A percentile compares a stretch with the other conserved stretches of the same genome.
Evolutionary conservation across 495 filamentous ascomycete species (phyloP).

Genomic region (Oidiodendron maius): DNA sequence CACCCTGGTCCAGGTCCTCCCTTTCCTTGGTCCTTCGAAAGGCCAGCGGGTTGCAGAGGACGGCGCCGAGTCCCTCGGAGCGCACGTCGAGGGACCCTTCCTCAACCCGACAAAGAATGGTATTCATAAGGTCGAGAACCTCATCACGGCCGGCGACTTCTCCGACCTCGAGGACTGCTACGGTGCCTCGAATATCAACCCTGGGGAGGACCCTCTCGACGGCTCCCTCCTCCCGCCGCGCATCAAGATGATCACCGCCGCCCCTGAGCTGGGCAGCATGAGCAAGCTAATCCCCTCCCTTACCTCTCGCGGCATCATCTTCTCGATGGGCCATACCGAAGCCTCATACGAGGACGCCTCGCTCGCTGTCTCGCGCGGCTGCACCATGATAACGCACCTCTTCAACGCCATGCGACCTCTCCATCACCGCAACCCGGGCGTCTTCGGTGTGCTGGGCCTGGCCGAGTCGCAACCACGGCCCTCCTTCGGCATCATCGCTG

Average conservation of each 20-base stretch:
- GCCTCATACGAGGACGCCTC: slow-evolving; percentile 71
- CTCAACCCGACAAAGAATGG: slow-evolving; percentile 65
- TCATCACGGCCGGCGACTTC: slow-evolving; percentile 48
- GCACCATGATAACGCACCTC: slow-evolving; percentile 80
- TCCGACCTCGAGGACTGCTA: slow-evolving; percentile 62
- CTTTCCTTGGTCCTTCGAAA: slow-evolving; percentile 65
- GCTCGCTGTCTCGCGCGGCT: slow-evolving; percentile 58
- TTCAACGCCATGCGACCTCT: slow-evolving; percentile 89
- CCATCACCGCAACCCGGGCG: slow-evolving; percentile 77
- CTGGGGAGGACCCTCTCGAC: slow-evolving; percentile 11
- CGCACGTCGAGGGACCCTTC: slow-evolving; percentile 83
- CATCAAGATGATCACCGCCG: slow-evolving; percentile 73
- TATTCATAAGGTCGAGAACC: slow-evolving; percentile 62
- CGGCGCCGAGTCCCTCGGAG: slow-evolving; percentile 76
- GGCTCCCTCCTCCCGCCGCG: slow-evolving; percentile 20
- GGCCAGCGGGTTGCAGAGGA: slow-evolving; percentile 41
- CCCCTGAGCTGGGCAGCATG: slow-evolving; percentile 68
- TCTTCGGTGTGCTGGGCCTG: slow-evolving; percentile 66
- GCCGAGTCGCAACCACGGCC: slow-evolving; percentile 41
- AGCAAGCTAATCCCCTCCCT: slow-evolving; percentile 54
- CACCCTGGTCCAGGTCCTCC: slow-evolving; percentile 48
- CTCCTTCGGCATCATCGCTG: slow-evolving; percentile 60
- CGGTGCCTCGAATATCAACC: slow-evolving; percentile 53
- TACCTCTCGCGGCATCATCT: slow-evolving; percentile 53
- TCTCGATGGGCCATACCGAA: slow-evolving; percentile 77